Evolutionary conservation across 176 grass and related monocot species (phyloP).

Genomic region (Pharus latifolius): DNA sequence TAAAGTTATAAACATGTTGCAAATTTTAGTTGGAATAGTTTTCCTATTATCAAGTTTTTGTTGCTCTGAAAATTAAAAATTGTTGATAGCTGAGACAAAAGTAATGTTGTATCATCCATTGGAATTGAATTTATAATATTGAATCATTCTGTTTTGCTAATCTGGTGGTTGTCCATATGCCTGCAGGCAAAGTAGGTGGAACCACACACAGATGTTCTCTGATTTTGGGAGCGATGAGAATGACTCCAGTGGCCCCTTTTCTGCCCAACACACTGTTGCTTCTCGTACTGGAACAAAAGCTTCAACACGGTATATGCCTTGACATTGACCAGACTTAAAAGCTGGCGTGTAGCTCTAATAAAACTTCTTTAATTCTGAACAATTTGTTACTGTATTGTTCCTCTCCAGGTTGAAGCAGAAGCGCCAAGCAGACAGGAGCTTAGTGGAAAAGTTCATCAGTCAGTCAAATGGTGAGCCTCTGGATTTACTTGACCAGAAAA

Average conservation of each 20-base stretch:
- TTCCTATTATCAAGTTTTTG: neutral
- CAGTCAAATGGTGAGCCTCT: constrained; percentile 64
- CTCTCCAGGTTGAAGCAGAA: constrained; percentile 46
- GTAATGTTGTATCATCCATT: neutral
- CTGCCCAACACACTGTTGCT: constrained; percentile 13
- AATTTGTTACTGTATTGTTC: constrained; percentile 9
- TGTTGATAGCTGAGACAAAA: neutral
- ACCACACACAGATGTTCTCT: constrained; percentile 84
- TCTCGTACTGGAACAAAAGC: constrained; percentile 45
- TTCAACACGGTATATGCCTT: constrained; percentile 53
- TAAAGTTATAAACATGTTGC: too few relatives aligned
- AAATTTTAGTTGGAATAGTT: neutral
- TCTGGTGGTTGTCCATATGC: neutral
- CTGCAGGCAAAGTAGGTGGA: constrained; percentile 86
- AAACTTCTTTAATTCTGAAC: neutral
- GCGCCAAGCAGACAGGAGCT: constrained; percentile 34
- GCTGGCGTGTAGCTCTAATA: neutral
- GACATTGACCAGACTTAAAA: neutral
- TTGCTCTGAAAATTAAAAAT: neutral
- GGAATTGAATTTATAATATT: neutral
- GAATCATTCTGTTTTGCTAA: neutral
- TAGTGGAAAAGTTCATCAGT: constrained; percentile 59
- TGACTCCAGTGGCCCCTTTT: constrained; percentile 27
- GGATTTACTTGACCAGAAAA: constrained; percentile 73
- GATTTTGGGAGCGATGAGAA: constrained; percentile 83